Conservation (phyloP, 768 basidiomycete genomes). For the Rhizopogon salebrosus region DNA sequence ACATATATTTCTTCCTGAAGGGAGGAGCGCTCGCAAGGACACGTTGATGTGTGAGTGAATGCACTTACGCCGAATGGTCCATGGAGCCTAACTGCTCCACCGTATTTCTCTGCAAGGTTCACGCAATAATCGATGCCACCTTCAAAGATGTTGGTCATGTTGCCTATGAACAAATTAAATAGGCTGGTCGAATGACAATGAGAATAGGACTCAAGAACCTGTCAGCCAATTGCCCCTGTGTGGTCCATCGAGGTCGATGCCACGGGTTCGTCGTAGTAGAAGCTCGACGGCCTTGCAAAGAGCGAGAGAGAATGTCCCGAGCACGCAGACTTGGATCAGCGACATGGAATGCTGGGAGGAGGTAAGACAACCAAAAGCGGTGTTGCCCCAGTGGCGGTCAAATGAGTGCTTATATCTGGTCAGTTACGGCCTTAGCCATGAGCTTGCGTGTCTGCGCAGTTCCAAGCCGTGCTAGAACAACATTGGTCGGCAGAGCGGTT, state of each 20-base stretch:
- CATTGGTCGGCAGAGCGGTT: too few species aligned
- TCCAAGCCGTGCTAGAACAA: neutral
- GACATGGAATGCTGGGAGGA: neutral
- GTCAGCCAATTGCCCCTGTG: neutral
- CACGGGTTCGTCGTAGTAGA: neutral
- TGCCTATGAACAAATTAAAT: slow-evolving; percentile 21
- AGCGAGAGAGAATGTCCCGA: neutral
- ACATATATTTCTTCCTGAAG: slow-evolving; percentile 39
- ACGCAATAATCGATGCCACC: slow-evolving; percentile 34
- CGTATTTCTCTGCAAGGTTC: slow-evolving; percentile 23
- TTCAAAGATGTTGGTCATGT: slow-evolving; percentile 27
- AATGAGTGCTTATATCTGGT: neutral
- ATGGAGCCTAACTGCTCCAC: slow-evolving; percentile 39
- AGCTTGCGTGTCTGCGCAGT: too few species aligned
- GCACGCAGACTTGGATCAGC: neutral
- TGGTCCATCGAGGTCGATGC: neutral
- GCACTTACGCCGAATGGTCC: slow-evolving; percentile 42
- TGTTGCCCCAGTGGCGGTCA: too few species aligned
- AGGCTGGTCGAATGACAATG: neutral
- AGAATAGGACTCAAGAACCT: neutral
- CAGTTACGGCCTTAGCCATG: neutral
- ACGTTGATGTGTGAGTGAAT: neutral
- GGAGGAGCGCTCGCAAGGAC: neutral
- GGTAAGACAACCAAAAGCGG: neutral
- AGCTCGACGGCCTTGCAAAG: neutral